These are phyloP conservation scores for Podosphaera fusca DNA, from an alignment of 2,329 filamentous ascomycete genomes.

Conservation along the genomic window DNA sequence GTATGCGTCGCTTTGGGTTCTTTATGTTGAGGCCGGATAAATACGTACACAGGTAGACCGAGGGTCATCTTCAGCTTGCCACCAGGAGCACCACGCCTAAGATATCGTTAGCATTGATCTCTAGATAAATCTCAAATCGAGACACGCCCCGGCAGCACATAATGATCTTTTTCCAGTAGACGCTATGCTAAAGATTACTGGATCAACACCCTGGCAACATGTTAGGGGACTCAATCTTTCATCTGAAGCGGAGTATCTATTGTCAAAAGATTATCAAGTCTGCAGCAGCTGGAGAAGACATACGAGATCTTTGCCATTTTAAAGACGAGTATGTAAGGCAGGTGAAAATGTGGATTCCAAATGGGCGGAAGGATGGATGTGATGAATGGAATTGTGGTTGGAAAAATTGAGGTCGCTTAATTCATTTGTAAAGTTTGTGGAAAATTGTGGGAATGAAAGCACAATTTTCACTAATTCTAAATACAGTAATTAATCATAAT, in stretches of 20 bases:
- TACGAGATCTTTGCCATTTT: slow-evolving; percentile 43
- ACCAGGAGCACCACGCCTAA: slow-evolving; percentile 73
- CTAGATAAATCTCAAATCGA: not conserved
- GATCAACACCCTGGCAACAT: too few species aligned
- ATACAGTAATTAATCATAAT: too few species aligned
- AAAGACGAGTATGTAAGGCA: not conserved
- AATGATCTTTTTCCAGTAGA: slow-evolving; percentile 3
- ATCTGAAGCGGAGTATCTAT: too few species aligned
- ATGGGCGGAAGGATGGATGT: too few species aligned
- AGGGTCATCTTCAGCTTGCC: slow-evolving; percentile 99
- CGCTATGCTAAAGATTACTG: slow-evolving; percentile 2
- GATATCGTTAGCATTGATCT: slow-evolving; percentile 5
- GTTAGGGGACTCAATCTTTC: too few species aligned
- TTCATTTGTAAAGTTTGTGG: too few species aligned
- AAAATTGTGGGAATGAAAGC: too few species aligned
- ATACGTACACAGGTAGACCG: slow-evolving; percentile 95
- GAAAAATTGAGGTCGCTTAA: too few species aligned
- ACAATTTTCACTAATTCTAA: too few species aligned
- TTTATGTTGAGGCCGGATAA: not conserved
- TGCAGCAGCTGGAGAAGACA: slow-evolving; percentile 16
- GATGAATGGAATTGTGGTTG: too few species aligned
- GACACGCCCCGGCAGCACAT: not conserved
- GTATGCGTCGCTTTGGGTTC: not conserved
- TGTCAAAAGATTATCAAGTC: too few species aligned
- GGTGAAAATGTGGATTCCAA: too few species aligned